phyloP scores from a whole-genome alignment of 768 basidiomycete genomes.

The Kwoniella europaea region DNA sequence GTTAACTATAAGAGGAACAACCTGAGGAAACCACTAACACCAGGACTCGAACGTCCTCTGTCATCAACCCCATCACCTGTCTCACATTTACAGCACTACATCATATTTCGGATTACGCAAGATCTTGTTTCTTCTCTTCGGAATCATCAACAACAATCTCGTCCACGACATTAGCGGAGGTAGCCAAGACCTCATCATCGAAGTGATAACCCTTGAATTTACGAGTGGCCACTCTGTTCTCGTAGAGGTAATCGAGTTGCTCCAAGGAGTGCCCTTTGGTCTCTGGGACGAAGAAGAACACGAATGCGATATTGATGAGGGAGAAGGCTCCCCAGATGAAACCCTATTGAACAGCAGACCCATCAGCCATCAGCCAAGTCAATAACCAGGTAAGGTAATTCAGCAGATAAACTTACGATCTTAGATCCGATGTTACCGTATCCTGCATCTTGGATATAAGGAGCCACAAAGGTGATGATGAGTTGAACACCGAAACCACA shows the following conservation, averaged over 20 bases:
- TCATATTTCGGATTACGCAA: not conserved
- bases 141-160: slow-evolving; percentile 5
- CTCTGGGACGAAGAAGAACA: slow-evolving; percentile 42
- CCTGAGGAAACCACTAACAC: too few relatives aligned
- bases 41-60: not conserved
- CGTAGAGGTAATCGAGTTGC: slow-evolving; percentile 43
- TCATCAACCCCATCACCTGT: not conserved
- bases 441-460: slow-evolving; percentile 40
- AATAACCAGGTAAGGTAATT: not conserved
- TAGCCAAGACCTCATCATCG: slow-evolving; percentile 25
- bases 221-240: slow-evolving; percentile 22
- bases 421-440: slow-evolving; percentile 40
- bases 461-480: slow-evolving; percentile 39
- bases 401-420: slow-evolving; percentile 19
- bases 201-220: slow-evolving; percentile 27
- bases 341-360: slow-evolving; percentile 10
- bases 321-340: slow-evolving; percentile 44
- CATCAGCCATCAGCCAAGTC: not conserved
- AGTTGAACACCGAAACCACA: slow-evolving; percentile 29
- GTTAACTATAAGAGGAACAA: too few relatives aligned
- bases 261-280: slow-evolving; percentile 39
- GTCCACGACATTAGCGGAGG: slow-evolving; percentile 5
- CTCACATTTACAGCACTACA: too few relatives aligned
- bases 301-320: slow-evolving; percentile 30
- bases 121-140: slow-evolving; percentile 16